Base-by-base conservation (phyloP, 352 stramenopile species). In the Blastocystis sp. region DNA sequence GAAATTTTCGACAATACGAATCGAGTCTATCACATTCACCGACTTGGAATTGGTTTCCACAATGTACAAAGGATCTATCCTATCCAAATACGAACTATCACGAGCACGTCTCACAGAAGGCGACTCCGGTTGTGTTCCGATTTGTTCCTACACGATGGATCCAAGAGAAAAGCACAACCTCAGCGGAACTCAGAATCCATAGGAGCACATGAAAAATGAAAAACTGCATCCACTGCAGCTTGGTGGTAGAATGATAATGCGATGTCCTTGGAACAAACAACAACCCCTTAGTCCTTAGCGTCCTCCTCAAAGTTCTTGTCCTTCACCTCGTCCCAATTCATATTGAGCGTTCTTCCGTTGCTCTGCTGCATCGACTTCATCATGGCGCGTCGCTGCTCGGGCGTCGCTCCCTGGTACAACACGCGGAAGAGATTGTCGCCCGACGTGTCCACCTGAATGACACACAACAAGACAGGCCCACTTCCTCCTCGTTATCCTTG, bases 271-370 rank as follows among this genome's bases (percentile, higher is more conserved):
- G n/a, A n/a, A n/a, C n/a, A n/a, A n/a, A n/a, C n/a, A n/a, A n/a
- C n/a, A n/a, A 59, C 51, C n/a, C 56, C 34, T 85, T 75, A 85
- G 36, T 85, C 40, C 40, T 76, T 71, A 21, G 42, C 42, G 6
- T 56, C 75, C n/a, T 71, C 63, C 21, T 85, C 75, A 61, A 73
- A 85, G 27, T 56, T 64, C 24, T 85, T 85, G 46, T 85, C 75
- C 63, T 85, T 85, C 49, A 85, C 63, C 51, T 85, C 75, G 24
- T 75, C 59, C 75, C 75, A 85, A 27, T 85, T 85, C 63, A 76
- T 85, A 38, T 72, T 76, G 29, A 85, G 42, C 27, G 36, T 42
- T n/a, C 51, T 85, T 38, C 75, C 75, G n/a, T 76, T 27, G 63
- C 75, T 85, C 63, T 72, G 57, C 63, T 85, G 75, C 27, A 85